A percentile compares a stretch with the other conserved stretches of the same genome.
Conservation (phyloP, 495 filamentous ascomycete genomes). For the Xylaria bambusicola region DNA sequence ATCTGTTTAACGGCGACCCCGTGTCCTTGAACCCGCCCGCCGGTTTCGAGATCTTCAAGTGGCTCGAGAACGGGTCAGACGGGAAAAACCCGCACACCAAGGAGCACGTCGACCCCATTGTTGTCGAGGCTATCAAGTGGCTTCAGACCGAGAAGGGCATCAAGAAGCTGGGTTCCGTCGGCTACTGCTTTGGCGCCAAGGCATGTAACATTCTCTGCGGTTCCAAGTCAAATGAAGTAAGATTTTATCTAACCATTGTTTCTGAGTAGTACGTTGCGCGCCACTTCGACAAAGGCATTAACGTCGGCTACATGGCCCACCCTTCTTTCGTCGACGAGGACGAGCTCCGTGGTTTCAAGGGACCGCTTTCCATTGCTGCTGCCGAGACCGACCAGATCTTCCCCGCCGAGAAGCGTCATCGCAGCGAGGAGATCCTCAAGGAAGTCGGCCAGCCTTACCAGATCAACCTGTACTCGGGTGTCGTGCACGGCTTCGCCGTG, state of each 20-base stretch:
- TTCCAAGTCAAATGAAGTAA: not conserved
- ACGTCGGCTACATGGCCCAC: constrained; percentile 72
- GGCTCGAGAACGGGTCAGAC: constrained; percentile 53
- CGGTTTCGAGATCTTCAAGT: constrained; percentile 61
- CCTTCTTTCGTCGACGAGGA: constrained; percentile 75
- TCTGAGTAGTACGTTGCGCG: constrained; percentile 45
- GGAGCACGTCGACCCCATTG: constrained; percentile 56
- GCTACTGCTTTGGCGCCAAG: constrained; percentile 80
- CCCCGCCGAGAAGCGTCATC: constrained; percentile 68
- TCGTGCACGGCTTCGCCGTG: constrained; percentile 80
- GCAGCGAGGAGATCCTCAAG: constrained; percentile 55
- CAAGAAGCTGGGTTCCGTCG: constrained; percentile 70
- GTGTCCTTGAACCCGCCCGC: constrained; percentile 56
- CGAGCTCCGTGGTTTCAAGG: constrained; percentile 69
- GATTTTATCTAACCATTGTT: not conserved
- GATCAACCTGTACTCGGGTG: constrained; percentile 76
- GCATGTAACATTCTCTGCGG: constrained; percentile 32
- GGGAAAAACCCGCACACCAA: constrained; percentile 61
- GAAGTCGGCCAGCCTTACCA: constrained; percentile 71
- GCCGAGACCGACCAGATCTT: constrained; percentile 82
- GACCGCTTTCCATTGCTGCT: constrained; percentile 74
- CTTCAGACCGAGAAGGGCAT: constrained; percentile 52
- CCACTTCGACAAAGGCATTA: constrained; percentile 50
- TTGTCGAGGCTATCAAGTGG: constrained; percentile 47
- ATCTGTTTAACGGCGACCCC: constrained; percentile 75